phyloP scores from a whole-genome alignment of 1,284 basidiomycete species.

The Ganoderma resinaceum region DNA sequence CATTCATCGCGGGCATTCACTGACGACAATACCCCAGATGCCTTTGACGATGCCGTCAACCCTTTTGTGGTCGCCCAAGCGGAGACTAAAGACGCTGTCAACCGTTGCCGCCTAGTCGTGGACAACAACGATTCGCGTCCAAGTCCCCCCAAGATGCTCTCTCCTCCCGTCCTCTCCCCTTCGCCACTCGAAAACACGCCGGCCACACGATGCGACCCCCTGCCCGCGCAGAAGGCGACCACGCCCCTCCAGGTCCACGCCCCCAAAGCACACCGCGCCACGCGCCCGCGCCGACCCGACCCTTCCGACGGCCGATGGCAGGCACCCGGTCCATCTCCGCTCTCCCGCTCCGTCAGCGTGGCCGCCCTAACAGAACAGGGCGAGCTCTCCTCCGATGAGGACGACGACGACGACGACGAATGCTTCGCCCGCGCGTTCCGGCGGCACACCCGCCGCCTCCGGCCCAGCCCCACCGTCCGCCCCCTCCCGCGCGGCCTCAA shows the following conservation, averaged over 20 bases:
- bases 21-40: neutral
- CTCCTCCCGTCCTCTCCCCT: neutral
- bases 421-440: neutral
- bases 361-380: neutral
- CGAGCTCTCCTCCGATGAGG: neutral
- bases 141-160: neutral
- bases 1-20: neutral
- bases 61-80: neutral
- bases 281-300: neutral
- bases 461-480: conserved; percentile 1
- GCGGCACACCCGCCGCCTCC: neutral
- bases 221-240: neutral
- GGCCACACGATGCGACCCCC: conserved; percentile 3
- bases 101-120: neutral
- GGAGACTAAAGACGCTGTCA: neutral
- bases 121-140: neutral
- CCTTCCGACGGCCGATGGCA: neutral
- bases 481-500: conserved; percentile 9
- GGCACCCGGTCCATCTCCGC: neutral
- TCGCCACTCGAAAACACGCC: neutral
- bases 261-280: neutral
- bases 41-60: conserved; percentile 4
- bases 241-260: neutral
- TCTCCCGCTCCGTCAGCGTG: neutral
- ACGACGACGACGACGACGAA: neutral